phyloP scores from a whole-genome alignment of 331 rosid species.

The Telfairia occidentalis region DNA sequence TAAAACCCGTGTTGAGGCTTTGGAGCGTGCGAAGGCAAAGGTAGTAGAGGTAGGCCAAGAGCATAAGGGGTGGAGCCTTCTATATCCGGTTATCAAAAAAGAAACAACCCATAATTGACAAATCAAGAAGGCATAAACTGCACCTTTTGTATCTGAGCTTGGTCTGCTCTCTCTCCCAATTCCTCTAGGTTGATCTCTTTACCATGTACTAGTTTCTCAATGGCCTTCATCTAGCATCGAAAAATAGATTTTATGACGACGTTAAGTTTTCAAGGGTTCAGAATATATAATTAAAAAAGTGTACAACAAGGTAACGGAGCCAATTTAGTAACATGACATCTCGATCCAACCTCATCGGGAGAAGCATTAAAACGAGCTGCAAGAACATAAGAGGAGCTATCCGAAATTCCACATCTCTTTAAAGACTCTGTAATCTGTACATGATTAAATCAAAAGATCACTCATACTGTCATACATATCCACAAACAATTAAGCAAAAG shows the following conservation, averaged over 20 bases:
- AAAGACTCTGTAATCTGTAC: slow-evolving; percentile 82
- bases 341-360: slow-evolving; percentile 47
- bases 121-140: neutral
- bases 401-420: slow-evolving; percentile 78
- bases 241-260: neutral
- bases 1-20: neutral
- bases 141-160: slow-evolving; percentile 70
- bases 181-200: slow-evolving; percentile 62
- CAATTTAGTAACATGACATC: neutral
- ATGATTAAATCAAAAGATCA: slow-evolving; percentile 20
- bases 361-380: slow-evolving; percentile 70
- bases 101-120: neutral
- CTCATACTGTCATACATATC: slow-evolving; percentile 13
- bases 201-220: slow-evolving; percentile 59
- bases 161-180: slow-evolving; percentile 58
- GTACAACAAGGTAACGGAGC: neutral
- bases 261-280: neutral
- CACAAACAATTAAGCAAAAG: neutral
- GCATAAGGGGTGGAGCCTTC: neutral
- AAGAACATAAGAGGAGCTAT: slow-evolving; percentile 57
- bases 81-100: neutral
- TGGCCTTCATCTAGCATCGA: slow-evolving; percentile 37
- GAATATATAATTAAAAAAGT: neutral
- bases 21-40: neutral
- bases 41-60: neutral